Base-by-base conservation (phyloP, 148 eudicot genomes). In the Cornus controversa region DNA sequence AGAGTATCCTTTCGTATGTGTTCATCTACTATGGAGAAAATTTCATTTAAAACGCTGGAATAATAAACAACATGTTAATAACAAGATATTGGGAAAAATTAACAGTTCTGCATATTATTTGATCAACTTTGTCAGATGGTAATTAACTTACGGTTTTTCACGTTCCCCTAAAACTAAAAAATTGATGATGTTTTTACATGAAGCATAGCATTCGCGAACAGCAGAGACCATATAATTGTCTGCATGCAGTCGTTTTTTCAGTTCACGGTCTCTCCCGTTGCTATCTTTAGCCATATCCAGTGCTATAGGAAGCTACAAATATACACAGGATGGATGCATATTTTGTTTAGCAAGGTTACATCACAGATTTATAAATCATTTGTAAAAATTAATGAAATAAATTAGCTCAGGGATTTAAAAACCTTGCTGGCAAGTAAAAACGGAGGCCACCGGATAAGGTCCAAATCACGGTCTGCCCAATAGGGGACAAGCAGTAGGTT, bases 381-480 rank as follows among this genome's bases (percentile, higher is more conserved):
- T 54, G 42, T 28, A n/a, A 34, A 37, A 45, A 67, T 45, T 69
- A 23, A 34, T 0, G 23, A 68, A 60, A 40, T 42, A 50, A 76
- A 71, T 16, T 37, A 29, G 69, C 10, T 62, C 28, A 23, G 37
- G 40, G 36, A 26, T 67, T 45, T 23, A 28, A 31, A 36, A 23
- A 90, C 94, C 94, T 86, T 90, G 90, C 88, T 88, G 68, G 91
- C 94, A 82, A 90, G 82, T 75, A 90, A 66, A 87, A 90, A 90
- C 4, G 94, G 94, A 77, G 94, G 94, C 94, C 94, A 90, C 80
- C 83, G 90, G 29, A 86, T 85, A 57, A 85, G 82, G 73, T 87
- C 90, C 62, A 90, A 71, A 68, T 86, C 90, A 67, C 81, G 87
- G 69, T 88, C 90, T 77, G 90, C 85, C 85, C 82, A 80, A 77